Evolutionary conservation across 2,329 filamentous ascomycete species (phyloP).

Genomic region (Xylaria sp.): DNA sequence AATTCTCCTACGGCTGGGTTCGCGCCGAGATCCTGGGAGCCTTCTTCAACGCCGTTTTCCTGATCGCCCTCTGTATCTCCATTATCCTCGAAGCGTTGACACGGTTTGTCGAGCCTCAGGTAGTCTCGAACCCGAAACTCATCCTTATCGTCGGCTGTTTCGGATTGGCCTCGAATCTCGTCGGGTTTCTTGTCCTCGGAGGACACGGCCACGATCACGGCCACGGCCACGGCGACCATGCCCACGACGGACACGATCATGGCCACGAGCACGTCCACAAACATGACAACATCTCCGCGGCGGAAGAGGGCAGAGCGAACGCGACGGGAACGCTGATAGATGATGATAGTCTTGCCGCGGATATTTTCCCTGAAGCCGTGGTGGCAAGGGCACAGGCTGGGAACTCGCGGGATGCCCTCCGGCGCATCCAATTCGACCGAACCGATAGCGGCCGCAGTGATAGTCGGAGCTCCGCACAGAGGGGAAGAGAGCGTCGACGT

Average conservation of each 20-base stretch:
- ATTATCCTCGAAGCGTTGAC: conserved; percentile 96
- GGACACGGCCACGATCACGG: conserved; percentile 84
- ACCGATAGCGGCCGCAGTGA: conserved; percentile 35
- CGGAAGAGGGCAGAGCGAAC: conserved; percentile 57
- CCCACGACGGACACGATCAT: conserved; percentile 55
- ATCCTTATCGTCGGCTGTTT: conserved; percentile 88
- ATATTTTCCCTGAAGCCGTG: conserved; percentile 65
- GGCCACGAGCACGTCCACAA: conserved; percentile 48
- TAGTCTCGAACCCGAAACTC: conserved; percentile 81
- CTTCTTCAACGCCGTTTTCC: conserved; percentile 95
- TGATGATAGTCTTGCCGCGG: conserved; percentile 61
- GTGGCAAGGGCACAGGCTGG: conserved; percentile 50
- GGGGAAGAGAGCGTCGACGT: conserved; percentile 49
- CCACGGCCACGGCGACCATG: conserved; percentile 65
- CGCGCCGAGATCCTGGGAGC: conserved; percentile 95
- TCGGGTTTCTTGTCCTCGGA: conserved; percentile 88
- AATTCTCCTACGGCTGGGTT: conserved; percentile 97
- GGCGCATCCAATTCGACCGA: conserved; percentile 46
- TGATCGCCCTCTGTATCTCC: conserved; percentile 93
- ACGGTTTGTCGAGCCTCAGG: conserved; percentile 87
- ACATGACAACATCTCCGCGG: conserved; percentile 42
- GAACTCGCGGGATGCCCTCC: conserved; percentile 39
- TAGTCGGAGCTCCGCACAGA: conserved; percentile 39
- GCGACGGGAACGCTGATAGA: conserved; percentile 46
- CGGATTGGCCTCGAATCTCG: conserved; percentile 84